A percentile compares a stretch with the other conserved stretches of the same genome.
These are phyloP conservation scores for Phylloporus arenicola DNA, from an alignment of 768 basidiomycete species.

Conservation along the genomic window DNA sequence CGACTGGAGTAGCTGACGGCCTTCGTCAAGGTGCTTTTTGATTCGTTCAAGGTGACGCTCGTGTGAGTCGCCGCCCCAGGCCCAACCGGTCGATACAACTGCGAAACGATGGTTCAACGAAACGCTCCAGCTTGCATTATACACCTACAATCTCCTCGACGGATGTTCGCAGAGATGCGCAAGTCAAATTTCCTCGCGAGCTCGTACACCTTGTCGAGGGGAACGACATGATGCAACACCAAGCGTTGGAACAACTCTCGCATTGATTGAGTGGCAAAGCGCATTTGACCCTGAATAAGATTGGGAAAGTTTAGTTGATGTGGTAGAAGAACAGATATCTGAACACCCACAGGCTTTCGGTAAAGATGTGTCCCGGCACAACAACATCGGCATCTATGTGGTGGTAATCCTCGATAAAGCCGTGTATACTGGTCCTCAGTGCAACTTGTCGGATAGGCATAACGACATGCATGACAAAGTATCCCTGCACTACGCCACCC, in stretches of 20 bases:
- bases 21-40: constrained; percentile 25
- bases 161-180: constrained; percentile 27
- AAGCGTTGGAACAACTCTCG: constrained; percentile 18
- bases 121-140: not conserved
- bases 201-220: constrained; percentile 19
- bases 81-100: constrained; percentile 30
- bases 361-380: constrained; percentile 33
- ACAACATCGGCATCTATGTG: constrained; percentile 32
- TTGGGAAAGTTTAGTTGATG: not conserved
- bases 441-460: constrained; percentile 32
- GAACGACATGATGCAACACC: constrained; percentile 23
- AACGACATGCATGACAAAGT: constrained; percentile 36
- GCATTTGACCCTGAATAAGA: constrained; percentile 22
- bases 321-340: not conserved
- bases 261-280: constrained; percentile 17
- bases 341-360: constrained; percentile 21
- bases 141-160: constrained; percentile 35
- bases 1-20: constrained; percentile 24
- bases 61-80: constrained; percentile 25
- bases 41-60: constrained; percentile 32
- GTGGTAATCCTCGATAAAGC: constrained; percentile 35
- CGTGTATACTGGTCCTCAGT: constrained; percentile 29
- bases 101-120: constrained; percentile 2
- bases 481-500: constrained; percentile 28
- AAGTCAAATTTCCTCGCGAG: constrained; percentile 22